phyloP scores from a whole-genome alignment of 2,329 filamentous ascomycete genomes.

The Acephala macrosclerotiorum region DNA sequence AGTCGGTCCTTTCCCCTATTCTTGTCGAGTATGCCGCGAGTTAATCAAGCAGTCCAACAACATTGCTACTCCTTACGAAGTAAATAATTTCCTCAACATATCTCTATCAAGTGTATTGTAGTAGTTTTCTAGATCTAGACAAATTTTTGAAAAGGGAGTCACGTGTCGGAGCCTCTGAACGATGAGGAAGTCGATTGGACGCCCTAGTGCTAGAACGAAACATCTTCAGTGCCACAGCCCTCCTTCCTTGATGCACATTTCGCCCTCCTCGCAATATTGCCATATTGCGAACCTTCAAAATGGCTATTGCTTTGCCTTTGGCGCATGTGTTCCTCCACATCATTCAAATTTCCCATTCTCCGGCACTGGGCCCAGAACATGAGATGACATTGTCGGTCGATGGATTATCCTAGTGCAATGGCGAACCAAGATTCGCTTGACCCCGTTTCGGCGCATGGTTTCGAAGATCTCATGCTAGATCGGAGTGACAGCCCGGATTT shows the following conservation, averaged over 20 bases:
- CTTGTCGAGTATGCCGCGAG: too few relatives aligned
- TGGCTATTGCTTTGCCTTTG: neutral
- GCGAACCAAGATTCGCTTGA: neutral
- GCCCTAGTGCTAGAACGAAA: neutral
- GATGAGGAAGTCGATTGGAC: neutral
- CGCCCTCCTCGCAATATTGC: neutral
- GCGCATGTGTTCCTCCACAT: slow-evolving; percentile 3
- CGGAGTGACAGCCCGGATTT: too few relatives aligned
- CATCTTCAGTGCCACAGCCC: slow-evolving; percentile 4
- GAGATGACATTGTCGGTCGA: neutral
- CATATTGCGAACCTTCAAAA: slow-evolving; percentile 7
- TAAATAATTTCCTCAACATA: too few relatives aligned
- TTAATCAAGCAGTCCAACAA: too few relatives aligned
- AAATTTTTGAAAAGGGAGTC: too few relatives aligned
- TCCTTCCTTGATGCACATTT: neutral
- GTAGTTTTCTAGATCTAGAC: neutral
- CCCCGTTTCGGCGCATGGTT: neutral
- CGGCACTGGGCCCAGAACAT: neutral
- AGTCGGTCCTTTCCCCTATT: neutral
- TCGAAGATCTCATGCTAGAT: neutral
- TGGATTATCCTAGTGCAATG: slow-evolving; percentile 8
- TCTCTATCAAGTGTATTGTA: neutral
- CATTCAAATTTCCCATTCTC: neutral
- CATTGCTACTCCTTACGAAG: too few relatives aligned
- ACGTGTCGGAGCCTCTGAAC: neutral